Conservation (phyloP, 2,329 filamentous ascomycete species). For the Gnomoniopsis smithogilvyi region DNA sequence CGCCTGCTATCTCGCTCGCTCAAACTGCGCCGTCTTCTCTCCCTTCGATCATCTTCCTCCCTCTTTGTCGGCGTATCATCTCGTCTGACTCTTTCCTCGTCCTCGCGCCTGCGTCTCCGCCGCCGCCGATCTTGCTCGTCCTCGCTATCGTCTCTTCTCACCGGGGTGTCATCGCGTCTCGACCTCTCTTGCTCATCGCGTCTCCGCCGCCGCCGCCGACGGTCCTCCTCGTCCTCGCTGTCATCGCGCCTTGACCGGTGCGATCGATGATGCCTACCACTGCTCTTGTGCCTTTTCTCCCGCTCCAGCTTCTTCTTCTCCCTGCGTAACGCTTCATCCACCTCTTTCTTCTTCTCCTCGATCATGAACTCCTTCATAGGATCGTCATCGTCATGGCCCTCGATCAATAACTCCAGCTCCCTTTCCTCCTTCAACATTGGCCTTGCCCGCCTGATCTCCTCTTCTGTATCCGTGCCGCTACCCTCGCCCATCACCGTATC, state of each 20-base stretch:
- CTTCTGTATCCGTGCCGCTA: conserved; percentile 36
- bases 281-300: conserved; percentile 38
- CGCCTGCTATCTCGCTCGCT: conserved; percentile 28
- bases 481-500: conserved; percentile 46
- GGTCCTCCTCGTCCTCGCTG: conserved; percentile 22
- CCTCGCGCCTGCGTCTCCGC: conserved; percentile 17
- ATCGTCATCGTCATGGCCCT: conserved; percentile 88
- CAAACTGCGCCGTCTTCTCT: conserved; percentile 23
- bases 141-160: conserved; percentile 24
- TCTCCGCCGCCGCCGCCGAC: conserved; percentile 21
- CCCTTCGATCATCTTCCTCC: conserved; percentile 18
- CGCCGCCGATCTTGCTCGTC: conserved; percentile 22
- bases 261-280: conserved; percentile 35
- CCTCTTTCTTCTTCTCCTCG: conserved; percentile 86
- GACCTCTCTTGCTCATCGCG: conserved; percentile 28
- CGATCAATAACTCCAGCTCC: conserved; percentile 72
- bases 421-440: conserved; percentile 76
- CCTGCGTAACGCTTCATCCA: conserved; percentile 65
- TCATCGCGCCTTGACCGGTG: conserved; percentile 37
- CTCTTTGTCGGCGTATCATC: conserved; percentile 31
- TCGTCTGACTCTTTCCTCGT: conserved; percentile 31
- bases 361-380: conserved; percentile 94
- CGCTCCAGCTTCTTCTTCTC: conserved; percentile 47
- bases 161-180: conserved; percentile 34
- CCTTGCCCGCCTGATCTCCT: conserved; percentile 38